A percentile compares a stretch with the other conserved stretches of the same genome.
Conservation (phyloP, 495 filamentous ascomycete species). For the Rhizodiscina lignyota region DNA sequence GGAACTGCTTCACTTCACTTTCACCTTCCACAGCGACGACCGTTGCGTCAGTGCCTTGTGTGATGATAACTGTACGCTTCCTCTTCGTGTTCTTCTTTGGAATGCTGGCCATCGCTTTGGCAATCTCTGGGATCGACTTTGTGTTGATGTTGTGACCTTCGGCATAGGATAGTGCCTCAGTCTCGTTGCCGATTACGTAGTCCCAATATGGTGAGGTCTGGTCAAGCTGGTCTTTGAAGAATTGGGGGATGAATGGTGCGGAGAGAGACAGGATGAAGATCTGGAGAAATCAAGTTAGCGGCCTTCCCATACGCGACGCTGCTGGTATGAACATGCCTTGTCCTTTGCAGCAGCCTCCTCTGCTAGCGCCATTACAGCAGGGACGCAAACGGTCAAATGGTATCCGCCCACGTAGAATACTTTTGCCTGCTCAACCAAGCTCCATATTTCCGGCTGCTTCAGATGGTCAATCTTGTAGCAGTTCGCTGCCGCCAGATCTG, state of each 20-base stretch:
- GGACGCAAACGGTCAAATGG: conserved; percentile 76
- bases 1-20: conserved; percentile 54
- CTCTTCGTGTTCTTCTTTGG: conserved; percentile 79
- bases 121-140: conserved; percentile 73
- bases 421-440: conserved; percentile 70
- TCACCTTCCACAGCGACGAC: conserved; percentile 55
- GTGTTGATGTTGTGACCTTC: conserved; percentile 52
- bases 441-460: conserved; percentile 80
- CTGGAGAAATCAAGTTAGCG: conserved; percentile 18
- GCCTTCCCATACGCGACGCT: conserved; percentile 1
- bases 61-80: conserved; percentile 71
- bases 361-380: conserved; percentile 72
- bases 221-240: conserved; percentile 94
- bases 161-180: conserved; percentile 74
- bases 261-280: conserved; percentile 75
- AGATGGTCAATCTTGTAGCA: conserved; percentile 91
- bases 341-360: conserved; percentile 76
- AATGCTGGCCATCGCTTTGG: conserved; percentile 64
- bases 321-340: conserved; percentile 46
- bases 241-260: conserved; percentile 88
- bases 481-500: conserved; percentile 90
- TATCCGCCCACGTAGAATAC: conserved; percentile 89
- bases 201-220: conserved; percentile 78
- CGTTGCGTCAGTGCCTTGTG: conserved; percentile 83
- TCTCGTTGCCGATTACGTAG: conserved; percentile 94